Percentiles rank a stretch among this genome's conserved stretches.
Conservation (phyloP, 805 yeast genomes). For the Ogataea methylovora region DNA sequence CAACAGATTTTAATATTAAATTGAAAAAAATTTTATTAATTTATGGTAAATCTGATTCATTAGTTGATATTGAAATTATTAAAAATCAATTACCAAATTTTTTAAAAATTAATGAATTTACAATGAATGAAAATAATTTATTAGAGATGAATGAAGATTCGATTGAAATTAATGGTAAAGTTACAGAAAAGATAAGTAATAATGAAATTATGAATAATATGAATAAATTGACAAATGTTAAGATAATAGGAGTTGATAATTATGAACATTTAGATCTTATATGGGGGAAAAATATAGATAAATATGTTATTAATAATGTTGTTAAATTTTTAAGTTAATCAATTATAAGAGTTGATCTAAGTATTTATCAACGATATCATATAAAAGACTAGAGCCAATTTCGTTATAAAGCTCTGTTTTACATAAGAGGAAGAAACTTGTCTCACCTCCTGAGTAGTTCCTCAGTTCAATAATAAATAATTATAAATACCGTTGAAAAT, state of each 20-base stretch:
- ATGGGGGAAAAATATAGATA: conserved; percentile 76
- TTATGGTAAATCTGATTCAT: conserved; percentile 77
- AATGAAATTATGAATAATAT: too few species aligned
- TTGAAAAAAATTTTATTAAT: conserved; percentile 63
- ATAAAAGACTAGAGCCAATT: too few species aligned
- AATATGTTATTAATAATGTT: conserved; percentile 36
- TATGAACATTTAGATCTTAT: conserved; percentile 89
- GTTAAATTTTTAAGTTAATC: conserved; percentile 17
- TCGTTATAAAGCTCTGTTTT: too few species aligned
- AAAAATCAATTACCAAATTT: conserved; percentile 32
- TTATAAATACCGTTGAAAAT: too few species aligned
- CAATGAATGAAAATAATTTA: too few species aligned
- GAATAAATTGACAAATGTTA: neutral
- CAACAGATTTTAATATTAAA: conserved; percentile 40
- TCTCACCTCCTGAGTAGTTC: too few species aligned
- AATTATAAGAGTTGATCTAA: neutral
- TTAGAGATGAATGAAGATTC: neutral
- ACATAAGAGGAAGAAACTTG: too few species aligned
- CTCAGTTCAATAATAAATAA: too few species aligned
- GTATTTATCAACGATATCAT: too few species aligned
- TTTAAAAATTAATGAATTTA: too few species aligned
- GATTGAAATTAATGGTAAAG: too few species aligned
- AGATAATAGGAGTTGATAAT: conserved; percentile 43
- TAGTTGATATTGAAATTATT: conserved; percentile 81
- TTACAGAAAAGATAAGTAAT: too few species aligned